These are phyloP conservation scores for Sequoiadendron giganteum DNA, from an alignment of 75 land plant species.

Conservation along the genomic window DNA sequence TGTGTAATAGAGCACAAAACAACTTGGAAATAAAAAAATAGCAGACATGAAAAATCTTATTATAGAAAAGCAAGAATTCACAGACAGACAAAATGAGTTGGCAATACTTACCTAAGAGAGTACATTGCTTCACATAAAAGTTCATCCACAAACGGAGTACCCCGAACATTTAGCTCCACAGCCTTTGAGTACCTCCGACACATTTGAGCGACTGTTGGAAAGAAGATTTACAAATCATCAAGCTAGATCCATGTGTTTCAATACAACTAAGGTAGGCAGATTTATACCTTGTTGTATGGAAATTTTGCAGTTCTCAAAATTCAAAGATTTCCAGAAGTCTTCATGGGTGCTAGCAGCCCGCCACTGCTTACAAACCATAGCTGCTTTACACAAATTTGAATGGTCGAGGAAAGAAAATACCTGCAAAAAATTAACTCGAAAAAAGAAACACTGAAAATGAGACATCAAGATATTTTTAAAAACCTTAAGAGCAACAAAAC, in stretches of 20 bases:
- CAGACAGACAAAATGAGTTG: background rate
- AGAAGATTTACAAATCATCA: background rate
- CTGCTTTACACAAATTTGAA: constrained; percentile 72
- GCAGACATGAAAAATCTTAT: background rate
- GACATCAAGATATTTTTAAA: background rate
- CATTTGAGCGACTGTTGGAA: background rate
- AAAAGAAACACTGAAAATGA: background rate
- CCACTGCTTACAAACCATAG: constrained; percentile 91
- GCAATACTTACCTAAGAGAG: constrained; percentile 1
- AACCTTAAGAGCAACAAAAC: background rate
- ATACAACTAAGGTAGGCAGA: background rate
- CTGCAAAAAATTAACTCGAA: constrained; percentile 25
- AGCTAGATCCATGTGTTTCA: background rate
- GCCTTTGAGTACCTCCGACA: constrained; percentile 8
- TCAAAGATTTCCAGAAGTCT: constrained; percentile 93
- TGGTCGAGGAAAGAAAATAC: constrained; percentile 91
- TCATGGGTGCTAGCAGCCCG: constrained; percentile 86
- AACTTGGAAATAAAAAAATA: background rate
- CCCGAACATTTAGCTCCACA: background rate
- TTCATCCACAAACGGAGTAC: background rate
- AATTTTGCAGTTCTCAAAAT: constrained; percentile 70
- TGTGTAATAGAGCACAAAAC: background rate
- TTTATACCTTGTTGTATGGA: constrained; percentile 60
- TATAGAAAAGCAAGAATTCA: background rate
- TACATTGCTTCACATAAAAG: background rate